Base-by-base conservation (phyloP, 2,329 filamentous ascomycete species). In the Coniosporium tulheliwenetii region DNA sequence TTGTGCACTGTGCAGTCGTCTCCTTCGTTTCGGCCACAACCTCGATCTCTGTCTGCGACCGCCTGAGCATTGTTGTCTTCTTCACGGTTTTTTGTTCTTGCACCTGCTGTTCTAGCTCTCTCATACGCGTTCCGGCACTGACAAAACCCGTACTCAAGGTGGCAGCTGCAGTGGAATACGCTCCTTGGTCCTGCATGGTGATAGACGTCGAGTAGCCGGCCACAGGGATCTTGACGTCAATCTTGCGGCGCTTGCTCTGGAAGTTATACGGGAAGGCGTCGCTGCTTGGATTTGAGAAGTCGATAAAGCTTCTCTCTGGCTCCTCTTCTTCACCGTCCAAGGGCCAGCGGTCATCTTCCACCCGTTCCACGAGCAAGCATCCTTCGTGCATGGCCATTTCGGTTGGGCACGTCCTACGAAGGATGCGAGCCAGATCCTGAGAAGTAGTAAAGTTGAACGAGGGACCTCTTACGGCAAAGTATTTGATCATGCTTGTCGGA, bases 261-360 rank as follows among this genome's bases (percentile, higher is more conserved):
- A 8, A 37, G 36, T 39, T 31, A 29, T 34, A 44, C 39, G 33
- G 44, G 32, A 8, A 41, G 39, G n/a, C 40, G 42, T 39, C 49
- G 40, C 31, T 13, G 44, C 49, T 37, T 13, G 15, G 33, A 10
- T 19, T 32, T 26, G 33, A 26, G 35, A 9, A 34, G 34, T 64
- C 57, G 61, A 64, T 67, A 44, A 57, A 59, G 4, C 43, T 49
- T 42, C 32, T 40, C 47, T 50, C 59, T 47, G 41, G 55, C 45
- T 43, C 16, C 50, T 50, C 50, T 39, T 64, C 66, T 52, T 70
- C 65, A 4, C 80, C 81, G 38, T 80, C 75, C 2, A 75, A 50
- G 0, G 83, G 80, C 61, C 78, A 85, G 9, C 70, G 53, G 46
- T 82, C 73, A 54, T 91, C 85, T 50, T 83, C 76, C 0, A 67